These are phyloP conservation scores for Aegilops tauschii DNA, from an alignment of 176 grass and related monocot genomes.

Conservation along the genomic window DNA sequence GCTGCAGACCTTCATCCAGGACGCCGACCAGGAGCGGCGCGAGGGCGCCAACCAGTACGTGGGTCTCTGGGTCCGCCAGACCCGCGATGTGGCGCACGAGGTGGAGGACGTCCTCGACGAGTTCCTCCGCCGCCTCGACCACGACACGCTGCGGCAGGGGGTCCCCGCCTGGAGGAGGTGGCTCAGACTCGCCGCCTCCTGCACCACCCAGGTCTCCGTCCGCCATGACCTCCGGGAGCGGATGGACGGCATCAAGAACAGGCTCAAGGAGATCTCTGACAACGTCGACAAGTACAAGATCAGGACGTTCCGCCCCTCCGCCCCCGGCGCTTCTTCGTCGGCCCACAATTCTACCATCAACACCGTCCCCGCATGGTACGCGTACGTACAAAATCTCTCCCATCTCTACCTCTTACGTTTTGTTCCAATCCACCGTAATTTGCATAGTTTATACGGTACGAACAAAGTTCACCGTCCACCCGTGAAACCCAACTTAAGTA, in stretches of 20 bases:
- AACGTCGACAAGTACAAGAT: slow-evolving; percentile 41
- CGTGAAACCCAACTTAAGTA: too few relatives aligned
- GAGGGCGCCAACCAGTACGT: slow-evolving; percentile 19
- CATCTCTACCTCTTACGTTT: not conserved
- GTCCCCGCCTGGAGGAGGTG: not conserved
- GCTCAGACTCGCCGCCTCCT: not conserved
- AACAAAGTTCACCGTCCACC: too few relatives aligned
- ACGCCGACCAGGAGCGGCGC: slow-evolving; percentile 24
- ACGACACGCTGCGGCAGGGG: not conserved
- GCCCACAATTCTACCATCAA: not conserved
- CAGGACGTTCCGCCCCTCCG: not conserved
- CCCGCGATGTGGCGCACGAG: slow-evolving; percentile 28
- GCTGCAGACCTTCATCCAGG: slow-evolving; percentile 36
- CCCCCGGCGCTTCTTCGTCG: not conserved
- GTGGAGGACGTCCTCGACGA: slow-evolving; percentile 34
- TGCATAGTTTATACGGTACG: too few relatives aligned
- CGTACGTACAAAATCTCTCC: not conserved
- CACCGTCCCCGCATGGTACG: slow-evolving; percentile 31
- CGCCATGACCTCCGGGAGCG: slow-evolving; percentile 9
- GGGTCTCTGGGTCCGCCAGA: slow-evolving; percentile 27
- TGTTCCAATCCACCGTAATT: too few relatives aligned
- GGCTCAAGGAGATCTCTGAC: slow-evolving; percentile 35
- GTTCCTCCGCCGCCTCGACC: slow-evolving; percentile 12
- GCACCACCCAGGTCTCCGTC: slow-evolving; percentile 28
- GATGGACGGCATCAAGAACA: slow-evolving; percentile 37